A percentile compares a stretch with the other conserved stretches of the same genome.
phyloP scores from a whole-genome alignment of 495 filamentous ascomycete species.

The Halenospora varia region DNA sequence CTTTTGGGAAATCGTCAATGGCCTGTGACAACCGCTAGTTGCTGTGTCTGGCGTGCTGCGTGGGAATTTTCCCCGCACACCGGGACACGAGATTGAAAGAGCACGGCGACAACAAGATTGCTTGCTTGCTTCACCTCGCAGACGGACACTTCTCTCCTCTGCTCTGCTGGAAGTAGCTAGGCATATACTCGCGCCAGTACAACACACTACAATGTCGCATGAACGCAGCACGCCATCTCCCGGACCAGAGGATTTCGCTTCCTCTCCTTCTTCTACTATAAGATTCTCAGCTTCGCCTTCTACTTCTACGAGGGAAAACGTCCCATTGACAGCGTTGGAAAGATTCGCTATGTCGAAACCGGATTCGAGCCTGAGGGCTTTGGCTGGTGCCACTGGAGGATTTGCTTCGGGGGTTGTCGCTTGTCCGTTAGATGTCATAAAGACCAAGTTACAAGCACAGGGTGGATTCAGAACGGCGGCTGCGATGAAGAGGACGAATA shows the following conservation, averaged over 20 bases:
- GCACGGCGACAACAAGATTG: slow-evolving; percentile 13
- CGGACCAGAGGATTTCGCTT: slow-evolving; percentile 14
- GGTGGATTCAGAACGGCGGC: slow-evolving; percentile 61
- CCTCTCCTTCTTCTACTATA: slow-evolving; percentile 13
- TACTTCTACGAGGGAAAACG: slow-evolving; percentile 13
- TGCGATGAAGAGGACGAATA: not conserved
- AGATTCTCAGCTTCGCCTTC: slow-evolving; percentile 10
- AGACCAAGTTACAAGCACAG: slow-evolving; percentile 96
- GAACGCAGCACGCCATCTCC: slow-evolving; percentile 24
- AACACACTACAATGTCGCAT: slow-evolving; percentile 27
- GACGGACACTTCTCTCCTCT: slow-evolving; percentile 3
- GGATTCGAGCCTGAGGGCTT: slow-evolving; percentile 51
- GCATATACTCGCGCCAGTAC: not conserved
- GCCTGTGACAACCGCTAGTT: slow-evolving; percentile 41
- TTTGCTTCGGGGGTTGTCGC: slow-evolving; percentile 91
- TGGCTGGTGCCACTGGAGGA: slow-evolving; percentile 83
- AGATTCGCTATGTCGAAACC: slow-evolving; percentile 44
- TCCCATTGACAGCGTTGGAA: slow-evolving; percentile 52
- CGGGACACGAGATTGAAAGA: slow-evolving; percentile 29
- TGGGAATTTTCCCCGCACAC: slow-evolving; percentile 52
- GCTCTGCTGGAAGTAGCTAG: slow-evolving; percentile 5
- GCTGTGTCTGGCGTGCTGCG: slow-evolving; percentile 40
- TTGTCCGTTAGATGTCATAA: slow-evolving; percentile 97
- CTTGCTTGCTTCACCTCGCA: slow-evolving; percentile 12
- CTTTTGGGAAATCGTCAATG: slow-evolving; percentile 34